phyloP scores from a whole-genome alignment of 306 rosid species.

The Cicer bijugum region DNA sequence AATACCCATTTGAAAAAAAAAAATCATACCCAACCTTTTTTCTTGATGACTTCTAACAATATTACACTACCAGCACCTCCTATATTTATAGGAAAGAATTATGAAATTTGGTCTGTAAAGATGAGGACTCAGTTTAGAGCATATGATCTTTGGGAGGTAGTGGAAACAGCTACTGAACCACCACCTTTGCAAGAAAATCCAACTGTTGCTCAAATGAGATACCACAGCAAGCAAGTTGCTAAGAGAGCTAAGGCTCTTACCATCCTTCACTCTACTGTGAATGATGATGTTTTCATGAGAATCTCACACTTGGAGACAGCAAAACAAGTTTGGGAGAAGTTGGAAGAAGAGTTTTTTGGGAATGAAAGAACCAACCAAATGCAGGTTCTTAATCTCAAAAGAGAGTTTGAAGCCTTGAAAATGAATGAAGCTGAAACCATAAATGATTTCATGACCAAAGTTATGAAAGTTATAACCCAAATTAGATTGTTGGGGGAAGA shows the following conservation, averaged over 20 bases:
- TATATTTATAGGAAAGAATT: too few relatives aligned
- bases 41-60: too few relatives aligned
- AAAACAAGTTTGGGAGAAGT: too few relatives aligned
- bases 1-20: too few relatives aligned
- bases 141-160: not conserved
- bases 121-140: too few relatives aligned
- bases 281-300: not conserved
- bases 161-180: not conserved
- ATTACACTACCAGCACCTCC: too few relatives aligned
- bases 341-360: too few relatives aligned
- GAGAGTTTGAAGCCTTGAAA: not conserved
- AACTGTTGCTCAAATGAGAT: not conserved
- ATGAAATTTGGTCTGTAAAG: too few relatives aligned
- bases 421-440: too few relatives aligned
- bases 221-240: not conserved
- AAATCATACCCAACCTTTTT: too few relatives aligned
- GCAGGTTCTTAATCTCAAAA: not conserved
- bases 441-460: not conserved
- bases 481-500: not conserved
- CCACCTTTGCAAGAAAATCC: not conserved
- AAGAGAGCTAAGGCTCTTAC: not conserved
- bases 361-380: not conserved
- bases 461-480: constrained; percentile 7
- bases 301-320: not conserved
- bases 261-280: not conserved